A percentile compares a stretch with the other conserved stretches of the same genome.
These are phyloP conservation scores for Penicillium sumatraense DNA, from an alignment of 2,329 filamentous ascomycete species.

Conservation along the genomic window DNA sequence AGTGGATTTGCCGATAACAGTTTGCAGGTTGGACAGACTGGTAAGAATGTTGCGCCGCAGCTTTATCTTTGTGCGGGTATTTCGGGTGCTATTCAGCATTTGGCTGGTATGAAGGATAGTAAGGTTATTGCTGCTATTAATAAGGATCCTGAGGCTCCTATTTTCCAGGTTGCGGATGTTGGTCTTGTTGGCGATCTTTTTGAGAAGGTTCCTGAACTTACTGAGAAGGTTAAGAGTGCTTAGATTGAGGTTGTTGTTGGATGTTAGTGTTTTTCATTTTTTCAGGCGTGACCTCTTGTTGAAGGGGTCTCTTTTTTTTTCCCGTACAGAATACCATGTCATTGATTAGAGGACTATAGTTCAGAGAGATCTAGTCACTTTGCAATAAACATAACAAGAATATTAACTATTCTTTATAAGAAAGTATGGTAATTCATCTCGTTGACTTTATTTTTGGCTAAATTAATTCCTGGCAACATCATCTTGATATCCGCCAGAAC, in stretches of 20 bases:
- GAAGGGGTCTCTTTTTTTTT: constrained; percentile 5
- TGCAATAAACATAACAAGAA: constrained; percentile 6
- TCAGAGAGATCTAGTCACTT: constrained; percentile 1
- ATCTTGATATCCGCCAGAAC: too few relatives aligned
- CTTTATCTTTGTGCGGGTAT: constrained; percentile 95
- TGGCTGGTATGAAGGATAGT: constrained; percentile 99
- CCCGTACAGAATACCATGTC: constrained; percentile 19
- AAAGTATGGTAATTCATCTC: too few relatives aligned
- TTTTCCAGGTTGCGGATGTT: constrained; percentile 97
- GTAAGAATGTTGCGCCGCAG: constrained; percentile 96
- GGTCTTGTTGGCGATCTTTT: constrained; percentile 95
- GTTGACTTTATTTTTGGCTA: too few relatives aligned
- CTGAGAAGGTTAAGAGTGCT: constrained; percentile 72
- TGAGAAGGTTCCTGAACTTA: constrained; percentile 92
- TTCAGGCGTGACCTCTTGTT: constrained; percentile 15
- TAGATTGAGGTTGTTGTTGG: constrained; percentile 3
- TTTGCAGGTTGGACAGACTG: constrained; percentile 95
- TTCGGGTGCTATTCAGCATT: constrained; percentile 94
- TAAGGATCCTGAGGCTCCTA: constrained; percentile 95
- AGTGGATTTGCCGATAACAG: constrained; percentile 98
- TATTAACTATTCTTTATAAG: not conserved
- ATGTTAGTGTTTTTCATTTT: constrained; percentile 18
- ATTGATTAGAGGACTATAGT: constrained; percentile 9
- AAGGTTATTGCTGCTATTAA: constrained; percentile 99
- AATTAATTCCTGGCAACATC: too few relatives aligned